Conservation (phyloP, 23 red algal genomes). For the Rhodosorus marinus region DNA sequence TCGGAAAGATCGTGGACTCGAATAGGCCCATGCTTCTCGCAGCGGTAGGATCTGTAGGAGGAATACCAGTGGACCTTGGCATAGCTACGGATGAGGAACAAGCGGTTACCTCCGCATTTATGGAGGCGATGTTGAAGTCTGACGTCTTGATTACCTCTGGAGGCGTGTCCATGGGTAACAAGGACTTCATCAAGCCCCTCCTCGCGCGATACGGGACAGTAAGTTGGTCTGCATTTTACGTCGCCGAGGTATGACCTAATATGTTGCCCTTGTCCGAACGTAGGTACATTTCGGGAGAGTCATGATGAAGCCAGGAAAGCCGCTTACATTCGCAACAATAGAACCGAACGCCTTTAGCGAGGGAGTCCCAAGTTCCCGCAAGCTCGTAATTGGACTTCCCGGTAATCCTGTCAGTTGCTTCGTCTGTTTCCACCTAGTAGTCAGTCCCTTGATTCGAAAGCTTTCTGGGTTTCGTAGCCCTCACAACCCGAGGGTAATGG, state of each 20-base stretch:
- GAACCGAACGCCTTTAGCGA: not conserved
- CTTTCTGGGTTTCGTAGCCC: slow-evolving; percentile 14
- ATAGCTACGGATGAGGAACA: slow-evolving; percentile 30
- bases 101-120: not conserved
- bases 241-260: too few species aligned
- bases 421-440: slow-evolving; percentile 66
- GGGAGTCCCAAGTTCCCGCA: not conserved
- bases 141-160: slow-evolving; percentile 59
- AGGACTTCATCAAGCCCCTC: slow-evolving; percentile 52
- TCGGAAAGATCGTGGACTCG: slow-evolving; percentile 27
- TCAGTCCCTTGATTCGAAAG: slow-evolving; percentile 9
- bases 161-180: slow-evolving; percentile 68
- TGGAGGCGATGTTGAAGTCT: slow-evolving; percentile 3
- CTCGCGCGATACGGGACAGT: slow-evolving; percentile 30
- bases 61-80: slow-evolving; percentile 37
- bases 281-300: slow-evolving; percentile 82
- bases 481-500: slow-evolving; percentile 1
- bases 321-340: slow-evolving; percentile 65
- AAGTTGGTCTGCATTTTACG: too few species aligned
- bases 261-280: too few species aligned
- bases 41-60: not conserved
- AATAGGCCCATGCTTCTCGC: slow-evolving; percentile 78
- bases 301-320: slow-evolving; percentile 89
- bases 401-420: slow-evolving; percentile 64
- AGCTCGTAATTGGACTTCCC: slow-evolving; percentile 28